Evolutionary conservation across 192 early-diverging fungal species (phyloP), one percentile per base, ranked within the genome.

Genomic region (Polychytrium aggregatum): DNA sequence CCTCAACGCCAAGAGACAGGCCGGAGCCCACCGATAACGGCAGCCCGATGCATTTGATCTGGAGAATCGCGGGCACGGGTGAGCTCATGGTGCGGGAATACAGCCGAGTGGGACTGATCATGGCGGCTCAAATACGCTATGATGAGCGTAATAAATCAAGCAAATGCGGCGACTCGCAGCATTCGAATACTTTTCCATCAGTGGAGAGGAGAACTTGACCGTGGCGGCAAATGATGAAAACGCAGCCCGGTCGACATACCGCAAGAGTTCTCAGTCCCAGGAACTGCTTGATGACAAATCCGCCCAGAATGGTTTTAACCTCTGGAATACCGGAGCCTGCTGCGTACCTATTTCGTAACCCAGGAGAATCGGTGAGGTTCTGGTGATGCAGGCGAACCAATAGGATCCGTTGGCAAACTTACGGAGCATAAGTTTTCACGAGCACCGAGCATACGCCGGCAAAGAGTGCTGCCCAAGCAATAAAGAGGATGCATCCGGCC

Each of bases 291-390:
- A 98, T 93, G 22, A 95, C 87, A 70, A 98, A 98, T 9, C 95
- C 95, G 41, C 92, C 88, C 33, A 98, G 63, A 36, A 98, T 97
- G 16, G 87, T 89, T 60, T 98, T 98, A 45, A 98, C 84, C 66
- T 98, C 92, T 14, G 86, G 79, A 17, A 88, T 81, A 11, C 86
- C 86, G 45, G 77, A 76, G 20, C 84, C 82, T 10, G 84, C 84
- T 3, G 86, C 84, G 45, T 82, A 65, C 16, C 58, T 55, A 22
- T 1, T 17, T 27, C 44, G 33, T 27, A 21, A 30, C 8, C 27
- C 5, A 20, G 6, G n/a, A 14, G 13, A 9, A 47, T 7, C 21
- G 56, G 40, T 11, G 11, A 11, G 8, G 29, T 46, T 17, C 14
- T 16, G 30, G 20, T 21, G 29, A 37, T 28, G 24, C 41, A 20